phyloP scores from a whole-genome alignment of 2,329 filamentous ascomycete genomes.

The Herpotrichia juniperi region DNA sequence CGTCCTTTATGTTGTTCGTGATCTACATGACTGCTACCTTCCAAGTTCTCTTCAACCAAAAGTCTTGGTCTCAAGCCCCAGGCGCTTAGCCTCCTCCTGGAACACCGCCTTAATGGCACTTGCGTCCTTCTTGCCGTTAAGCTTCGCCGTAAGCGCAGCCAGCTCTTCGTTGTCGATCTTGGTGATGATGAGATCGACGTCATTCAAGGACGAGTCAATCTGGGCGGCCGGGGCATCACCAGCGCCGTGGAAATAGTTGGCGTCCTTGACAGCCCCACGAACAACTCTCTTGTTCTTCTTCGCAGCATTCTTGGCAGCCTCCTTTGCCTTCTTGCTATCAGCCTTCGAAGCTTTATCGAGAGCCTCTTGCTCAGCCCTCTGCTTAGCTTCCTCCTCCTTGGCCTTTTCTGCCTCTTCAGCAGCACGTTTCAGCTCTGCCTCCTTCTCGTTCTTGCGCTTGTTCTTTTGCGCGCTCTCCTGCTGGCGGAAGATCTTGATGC shows the following conservation, averaged over 20 bases:
- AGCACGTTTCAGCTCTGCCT: constrained; percentile 87
- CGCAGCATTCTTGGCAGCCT: constrained; percentile 96
- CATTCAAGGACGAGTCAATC: constrained; percentile 82
- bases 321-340: constrained; percentile 92
- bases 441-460: constrained; percentile 88
- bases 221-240: constrained; percentile 74
- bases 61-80: constrained; percentile 80
- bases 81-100: constrained; percentile 75
- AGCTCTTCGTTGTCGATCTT: constrained; percentile 94
- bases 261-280: constrained; percentile 92
- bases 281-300: constrained; percentile 99
- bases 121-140: constrained; percentile 77
- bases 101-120: constrained; percentile 87
- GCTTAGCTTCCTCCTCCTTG: constrained; percentile 82
- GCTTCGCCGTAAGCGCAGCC: constrained; percentile 78
- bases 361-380: constrained; percentile 83
- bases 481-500: constrained; percentile 97
- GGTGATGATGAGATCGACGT: constrained; percentile 84
- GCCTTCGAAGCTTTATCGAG: constrained; percentile 84
- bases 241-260: constrained; percentile 84
- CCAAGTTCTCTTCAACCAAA: constrained; percentile 42
- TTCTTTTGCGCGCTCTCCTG: constrained; percentile 93
- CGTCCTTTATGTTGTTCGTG: not conserved
- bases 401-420: constrained; percentile 83
- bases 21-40: not conserved